Evolutionary conservation across 2,329 filamentous ascomycete species (phyloP).

Genomic region (Penicillium brevicompactum): DNA sequence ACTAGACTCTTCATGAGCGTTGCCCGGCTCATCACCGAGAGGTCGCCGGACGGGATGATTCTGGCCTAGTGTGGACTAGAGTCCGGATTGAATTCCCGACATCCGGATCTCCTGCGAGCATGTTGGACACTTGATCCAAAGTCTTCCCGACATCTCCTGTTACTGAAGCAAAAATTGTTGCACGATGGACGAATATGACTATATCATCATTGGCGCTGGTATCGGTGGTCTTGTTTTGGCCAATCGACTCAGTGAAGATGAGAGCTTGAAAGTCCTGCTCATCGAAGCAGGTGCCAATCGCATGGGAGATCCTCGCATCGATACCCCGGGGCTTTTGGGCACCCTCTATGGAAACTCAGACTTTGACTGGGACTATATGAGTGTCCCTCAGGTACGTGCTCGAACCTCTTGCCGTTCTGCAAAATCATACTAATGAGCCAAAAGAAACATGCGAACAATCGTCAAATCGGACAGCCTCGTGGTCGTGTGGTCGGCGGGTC

Average conservation of each 20-base stretch:
- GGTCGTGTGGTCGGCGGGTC: constrained; percentile 55
- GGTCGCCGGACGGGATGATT: not conserved
- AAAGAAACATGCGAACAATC: constrained; percentile 38
- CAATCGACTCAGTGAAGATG: constrained; percentile 32
- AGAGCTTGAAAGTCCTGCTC: constrained; percentile 26
- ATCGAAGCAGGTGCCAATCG: constrained; percentile 32
- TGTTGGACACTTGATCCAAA: not conserved
- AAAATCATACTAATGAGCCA: not conserved
- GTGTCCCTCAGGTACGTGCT: constrained; percentile 24
- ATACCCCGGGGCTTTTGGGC: constrained; percentile 21
- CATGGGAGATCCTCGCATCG: constrained; percentile 24
- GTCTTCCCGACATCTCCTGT: not conserved
- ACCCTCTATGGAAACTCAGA: constrained; percentile 24
- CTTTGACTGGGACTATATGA: constrained; percentile 31
- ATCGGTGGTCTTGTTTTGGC: constrained; percentile 36
- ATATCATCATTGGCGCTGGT: constrained; percentile 35
- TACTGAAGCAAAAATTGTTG: not conserved
- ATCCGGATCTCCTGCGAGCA: not conserved
- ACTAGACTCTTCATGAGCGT: not conserved
- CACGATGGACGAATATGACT: constrained; percentile 25
- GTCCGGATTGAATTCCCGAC: not conserved
- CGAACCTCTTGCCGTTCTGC: not conserved
- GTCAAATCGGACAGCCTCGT: constrained; percentile 46
- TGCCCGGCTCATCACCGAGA: not conserved
- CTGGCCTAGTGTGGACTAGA: not conserved